phyloP scores from a whole-genome alignment of 345 rosid genomes.

The Eucalyptus leucophloia region DNA sequence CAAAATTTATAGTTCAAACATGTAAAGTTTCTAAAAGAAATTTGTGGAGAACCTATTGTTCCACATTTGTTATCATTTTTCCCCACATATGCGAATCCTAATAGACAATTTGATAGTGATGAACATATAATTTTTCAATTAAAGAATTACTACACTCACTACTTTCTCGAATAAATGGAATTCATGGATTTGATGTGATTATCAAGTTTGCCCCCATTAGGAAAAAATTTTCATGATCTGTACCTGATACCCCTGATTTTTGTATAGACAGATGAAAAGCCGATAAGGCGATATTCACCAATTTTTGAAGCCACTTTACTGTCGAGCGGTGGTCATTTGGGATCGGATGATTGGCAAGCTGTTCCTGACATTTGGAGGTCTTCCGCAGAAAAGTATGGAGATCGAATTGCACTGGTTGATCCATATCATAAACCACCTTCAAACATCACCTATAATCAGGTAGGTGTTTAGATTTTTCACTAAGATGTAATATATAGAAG shows the following conservation, averaged over 20 bases:
- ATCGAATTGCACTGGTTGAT: slow-evolving; percentile 51
- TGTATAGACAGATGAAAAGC: slow-evolving; percentile 23
- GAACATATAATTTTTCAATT: background rate
- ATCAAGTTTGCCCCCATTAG: background rate
- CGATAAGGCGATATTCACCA: slow-evolving; percentile 42
- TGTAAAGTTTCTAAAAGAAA: background rate
- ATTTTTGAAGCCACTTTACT: slow-evolving; percentile 26
- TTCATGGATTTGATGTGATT: background rate
- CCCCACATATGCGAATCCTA: background rate
- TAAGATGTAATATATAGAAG: background rate
- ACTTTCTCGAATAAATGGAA: background rate
- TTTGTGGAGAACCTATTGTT: background rate
- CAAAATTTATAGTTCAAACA: background rate
- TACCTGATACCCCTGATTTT: background rate
- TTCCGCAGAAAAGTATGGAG: slow-evolving; percentile 59
- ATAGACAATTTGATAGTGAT: background rate
- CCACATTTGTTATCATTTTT: background rate
- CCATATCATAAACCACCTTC: slow-evolving; percentile 76
- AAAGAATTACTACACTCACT: background rate
- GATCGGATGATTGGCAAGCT: slow-evolving; percentile 45
- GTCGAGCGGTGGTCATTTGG: slow-evolving; percentile 4
- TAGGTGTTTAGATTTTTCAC: background rate
- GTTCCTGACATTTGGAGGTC: slow-evolving; percentile 89
- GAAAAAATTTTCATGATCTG: background rate
- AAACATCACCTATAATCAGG: slow-evolving; percentile 63